Base-by-base conservation (phyloP, 176 grass and related monocot species). In the Rhipidocladum racemiflorum region DNA sequence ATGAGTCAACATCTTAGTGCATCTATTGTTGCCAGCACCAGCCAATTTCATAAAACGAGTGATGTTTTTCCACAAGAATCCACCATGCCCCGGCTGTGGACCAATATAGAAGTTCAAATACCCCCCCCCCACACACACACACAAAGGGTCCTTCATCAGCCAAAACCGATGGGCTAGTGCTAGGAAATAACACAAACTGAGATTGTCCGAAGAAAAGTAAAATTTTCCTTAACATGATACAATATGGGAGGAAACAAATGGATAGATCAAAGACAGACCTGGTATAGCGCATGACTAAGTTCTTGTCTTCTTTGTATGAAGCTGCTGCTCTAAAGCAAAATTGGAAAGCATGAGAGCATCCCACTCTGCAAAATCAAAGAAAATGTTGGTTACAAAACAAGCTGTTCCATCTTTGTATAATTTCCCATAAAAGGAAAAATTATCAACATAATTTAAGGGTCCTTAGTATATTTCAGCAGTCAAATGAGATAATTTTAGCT, bases 311-410 rank as follows among this genome's bases (percentile, higher is more conserved):
- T 24, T 92, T 95, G 65, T 99, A n/a, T n/a, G n/a, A n/a, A n/a
- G n/a, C n/a, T n/a, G n/a, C n/a, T n/a, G n/a, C n/a, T n/a, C n/a
- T n/a, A 99, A 80, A 72, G 96, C 70, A 87, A 87, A 93, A 85
- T 93, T 99, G 73, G 96, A 99, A 50, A 99, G 85, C 96, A 99
- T 93, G 76, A 99, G 67, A 81, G 92, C 91, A 87, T 99, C 96
- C 96, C 96, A 99, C 77, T 99, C 96, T 99, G 74, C 23, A 72
- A 75, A 62, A 61, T 45, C 28, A 46, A 70, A 65, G 36, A 76
- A 77, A 67, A 82, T 24, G 20, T 75, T 57, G 29, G 18, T 18
- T 54, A 53, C 27, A 62, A 64, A 34, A 62, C n/a, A 6, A 16
- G 38, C 45, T 13, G 9, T 76, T 44, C 23, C 20, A 73, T 9